Evolutionary conservation across 495 filamentous ascomycete genomes (phyloP), one percentile per base, ranked within the genome.

Genomic region (Hyphodiscus hymeniophilus): DNA sequence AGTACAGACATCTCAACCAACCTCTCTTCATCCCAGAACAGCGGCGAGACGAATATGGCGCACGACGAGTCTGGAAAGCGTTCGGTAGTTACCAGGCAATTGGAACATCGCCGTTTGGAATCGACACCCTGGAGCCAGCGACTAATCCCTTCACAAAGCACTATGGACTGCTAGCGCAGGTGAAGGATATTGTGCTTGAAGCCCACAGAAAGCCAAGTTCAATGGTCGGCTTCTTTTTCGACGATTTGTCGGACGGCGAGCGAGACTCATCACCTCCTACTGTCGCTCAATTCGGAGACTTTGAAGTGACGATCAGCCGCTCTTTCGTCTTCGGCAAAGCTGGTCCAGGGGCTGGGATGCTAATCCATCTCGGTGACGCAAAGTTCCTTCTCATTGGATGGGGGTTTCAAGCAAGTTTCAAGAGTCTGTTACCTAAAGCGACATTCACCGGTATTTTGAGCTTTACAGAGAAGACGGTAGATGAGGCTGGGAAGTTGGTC

Each of bases 11-110:
- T 49, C 56, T 59, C 8, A 62, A 68, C 45, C 68, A 73, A 48
- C 62, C 71, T 1, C 62, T 75, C 15, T 72, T 75, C 58, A 73
- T 75, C 42, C 71, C 73, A 13, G 72, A 73, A 57, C 72, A 75
- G 52, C 59, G 66, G 3, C 58, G 66, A 11, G 72, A 75, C 50
- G 71, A 72, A 22, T 66, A 70, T 42, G 69, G 70, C 3, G 71
- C 65, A 7, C 47, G 71, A 42, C 57, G 71, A 7, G 63, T 73
- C 21, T 73, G 66, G 69, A 45, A 48, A 0, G 70, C 72, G 1
- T 66, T 63, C 50, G 71, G 69, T 0, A 62, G 60, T 2, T 70
- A 66, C 45, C 52, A 64, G 39, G 68, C 68, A 8, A 48, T 74
- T n/a, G 67, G 70, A 1, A 58, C 59, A 2, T 63, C 61, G 2